Conservation (phyloP, 1,139 yeast species). For the Yamadazyma epiphylla region DNA sequence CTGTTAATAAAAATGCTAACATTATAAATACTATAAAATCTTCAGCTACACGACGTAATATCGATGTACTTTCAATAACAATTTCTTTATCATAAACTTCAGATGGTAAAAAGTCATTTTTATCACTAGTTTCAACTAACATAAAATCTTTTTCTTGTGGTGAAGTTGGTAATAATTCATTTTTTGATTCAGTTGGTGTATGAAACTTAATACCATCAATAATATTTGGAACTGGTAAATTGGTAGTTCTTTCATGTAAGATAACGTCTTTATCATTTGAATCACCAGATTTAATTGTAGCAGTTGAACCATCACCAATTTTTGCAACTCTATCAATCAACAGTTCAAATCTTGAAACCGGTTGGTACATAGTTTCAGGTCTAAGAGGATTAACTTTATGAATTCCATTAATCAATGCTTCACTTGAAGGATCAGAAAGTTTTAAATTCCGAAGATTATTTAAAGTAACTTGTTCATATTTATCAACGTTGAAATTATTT, state of each 20-base stretch:
- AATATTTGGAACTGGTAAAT: slow-evolving; percentile 18
- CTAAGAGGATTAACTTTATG: slow-evolving; percentile 39
- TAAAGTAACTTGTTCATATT: slow-evolving; percentile 5
- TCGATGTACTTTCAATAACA: slow-evolving; percentile 4
- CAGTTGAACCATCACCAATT: slow-evolving; percentile 24
- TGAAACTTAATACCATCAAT: slow-evolving; percentile 40
- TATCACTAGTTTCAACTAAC: slow-evolving; percentile 6
- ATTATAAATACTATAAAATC: slow-evolving; percentile 42
- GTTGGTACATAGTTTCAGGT: slow-evolving; percentile 34
- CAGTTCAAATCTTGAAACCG: slow-evolving; percentile 27
- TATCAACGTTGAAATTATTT: slow-evolving; percentile 7
- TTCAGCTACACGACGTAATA: slow-evolving; percentile 40
- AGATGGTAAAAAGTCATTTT: slow-evolving; percentile 3
- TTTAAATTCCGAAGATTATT: slow-evolving; percentile 18
- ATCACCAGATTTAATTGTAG: too few species aligned
- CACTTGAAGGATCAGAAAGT: slow-evolving; percentile 17
- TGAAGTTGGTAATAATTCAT: slow-evolving; percentile 6
- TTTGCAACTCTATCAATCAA: slow-evolving; percentile 11
- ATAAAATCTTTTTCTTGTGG: slow-evolving; percentile 8
- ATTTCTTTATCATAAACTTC: slow-evolving; percentile 4
- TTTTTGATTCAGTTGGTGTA: slow-evolving; percentile 9
- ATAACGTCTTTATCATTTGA: slow-evolving; percentile 5
- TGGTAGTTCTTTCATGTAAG: slow-evolving; percentile 5
- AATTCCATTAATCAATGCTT: slow-evolving; percentile 46
- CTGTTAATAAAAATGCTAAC: slow-evolving; percentile 24